A percentile compares a stretch with the other conserved stretches of the same genome.
phyloP scores from a whole-genome alignment of 257 asterid genomes.

The Nicotiana tabacum region DNA sequence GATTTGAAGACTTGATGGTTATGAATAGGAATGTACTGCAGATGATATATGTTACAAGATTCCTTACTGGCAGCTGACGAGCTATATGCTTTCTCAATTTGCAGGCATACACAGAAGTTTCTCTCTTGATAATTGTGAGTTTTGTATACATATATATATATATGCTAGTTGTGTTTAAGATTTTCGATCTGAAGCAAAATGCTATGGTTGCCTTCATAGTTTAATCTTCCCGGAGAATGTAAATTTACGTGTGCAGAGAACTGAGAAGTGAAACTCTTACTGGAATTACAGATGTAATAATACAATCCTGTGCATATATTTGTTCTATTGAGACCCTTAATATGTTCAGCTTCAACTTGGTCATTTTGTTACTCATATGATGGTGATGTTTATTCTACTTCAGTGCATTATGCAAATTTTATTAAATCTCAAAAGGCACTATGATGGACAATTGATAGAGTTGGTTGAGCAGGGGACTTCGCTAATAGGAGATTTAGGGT shows the following conservation, averaged over 20 bases:
- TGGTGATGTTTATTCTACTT: not conserved
- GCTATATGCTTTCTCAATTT: not conserved
- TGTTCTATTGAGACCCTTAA: not conserved
- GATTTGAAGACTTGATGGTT: not conserved
- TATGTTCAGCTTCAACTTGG: not conserved
- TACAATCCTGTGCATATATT: not conserved
- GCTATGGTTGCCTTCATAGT: not conserved
- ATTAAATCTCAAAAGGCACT: no score
- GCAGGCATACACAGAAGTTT: slow-evolving; percentile 3
- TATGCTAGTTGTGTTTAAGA: slow-evolving; percentile 27
- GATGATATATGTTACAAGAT: not conserved
- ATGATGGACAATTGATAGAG: no score
- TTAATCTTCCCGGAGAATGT: not conserved
- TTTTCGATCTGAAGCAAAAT: not conserved
- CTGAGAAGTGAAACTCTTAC: not conserved
- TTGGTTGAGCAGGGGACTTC: no score
- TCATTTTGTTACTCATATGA: not conserved
- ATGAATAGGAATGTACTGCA: not conserved
- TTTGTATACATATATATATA: not conserved
- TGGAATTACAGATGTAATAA: not conserved
- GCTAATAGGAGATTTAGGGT: no score
- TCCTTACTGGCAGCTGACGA: not conserved
- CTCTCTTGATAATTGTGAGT: not conserved
- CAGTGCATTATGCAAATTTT: not conserved
- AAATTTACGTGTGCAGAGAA: not conserved